Conservation (phyloP, 2,329 filamentous ascomycete genomes). For the Botryotinia convoluta region DNA sequence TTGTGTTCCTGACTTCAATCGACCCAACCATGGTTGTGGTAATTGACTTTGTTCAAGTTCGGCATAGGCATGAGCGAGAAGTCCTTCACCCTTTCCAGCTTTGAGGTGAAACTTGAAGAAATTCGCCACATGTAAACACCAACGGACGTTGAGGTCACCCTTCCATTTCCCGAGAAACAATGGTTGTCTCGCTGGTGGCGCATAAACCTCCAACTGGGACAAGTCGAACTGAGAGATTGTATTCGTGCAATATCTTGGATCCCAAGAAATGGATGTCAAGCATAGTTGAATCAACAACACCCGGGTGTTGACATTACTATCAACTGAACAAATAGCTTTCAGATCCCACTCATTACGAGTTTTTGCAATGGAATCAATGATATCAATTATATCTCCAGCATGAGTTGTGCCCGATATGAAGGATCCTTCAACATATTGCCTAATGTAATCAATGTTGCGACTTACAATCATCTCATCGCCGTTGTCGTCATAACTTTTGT, state of each 20-base stretch:
- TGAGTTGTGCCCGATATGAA: constrained; percentile 19
- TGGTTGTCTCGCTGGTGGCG: constrained; percentile 36
- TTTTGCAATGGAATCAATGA: constrained; percentile 32
- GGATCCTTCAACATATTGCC: constrained; percentile 23
- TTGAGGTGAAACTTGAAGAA: constrained; percentile 54
- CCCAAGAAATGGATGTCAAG: constrained; percentile 30
- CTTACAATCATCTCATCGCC: constrained; percentile 38
- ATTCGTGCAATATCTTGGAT: constrained; percentile 32
- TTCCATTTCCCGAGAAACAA: constrained; percentile 43
- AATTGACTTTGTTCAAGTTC: constrained; percentile 41
- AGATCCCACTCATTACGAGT: constrained; percentile 23
- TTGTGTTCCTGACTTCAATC: constrained; percentile 38
- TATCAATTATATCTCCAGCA: constrained; percentile 25
- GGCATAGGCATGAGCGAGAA: constrained; percentile 36
- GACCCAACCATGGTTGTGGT: constrained; percentile 45
- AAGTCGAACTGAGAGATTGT: constrained; percentile 41
- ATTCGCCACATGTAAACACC: constrained; percentile 48
- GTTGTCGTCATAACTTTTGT: constrained; percentile 15
- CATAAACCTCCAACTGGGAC: constrained; percentile 47
- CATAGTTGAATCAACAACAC: constrained; percentile 34
- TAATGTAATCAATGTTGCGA: constrained; percentile 31
- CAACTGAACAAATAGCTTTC: constrained; percentile 10
- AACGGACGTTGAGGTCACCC: constrained; percentile 44
- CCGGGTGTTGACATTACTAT: constrained; percentile 16
- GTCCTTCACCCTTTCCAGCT: constrained; percentile 37